These are phyloP conservation scores for Aspergillus spinulosporus DNA, from an alignment of 2,329 filamentous ascomycete genomes.

Conservation along the genomic window DNA sequence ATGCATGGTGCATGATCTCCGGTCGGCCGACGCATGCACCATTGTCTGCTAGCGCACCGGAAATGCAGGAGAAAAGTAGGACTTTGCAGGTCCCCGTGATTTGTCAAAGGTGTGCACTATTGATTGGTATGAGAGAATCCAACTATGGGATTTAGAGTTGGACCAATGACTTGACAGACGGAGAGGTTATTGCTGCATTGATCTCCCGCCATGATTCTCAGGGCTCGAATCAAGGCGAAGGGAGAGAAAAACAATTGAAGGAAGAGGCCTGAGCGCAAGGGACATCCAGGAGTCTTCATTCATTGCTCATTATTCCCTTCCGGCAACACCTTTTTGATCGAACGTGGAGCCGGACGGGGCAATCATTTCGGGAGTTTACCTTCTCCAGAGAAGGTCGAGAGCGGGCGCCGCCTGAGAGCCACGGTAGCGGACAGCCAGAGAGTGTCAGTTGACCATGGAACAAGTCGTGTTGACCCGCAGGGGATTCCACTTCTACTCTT, in stretches of 20 bases:
- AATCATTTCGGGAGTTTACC: neutral
- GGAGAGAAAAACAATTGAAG: neutral
- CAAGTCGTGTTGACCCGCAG: neutral
- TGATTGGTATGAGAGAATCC: neutral
- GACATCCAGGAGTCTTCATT: neutral
- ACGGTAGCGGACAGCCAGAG: conserved; percentile 1
- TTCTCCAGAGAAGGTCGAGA: neutral
- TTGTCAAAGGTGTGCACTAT: neutral
- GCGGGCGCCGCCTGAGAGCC: neutral
- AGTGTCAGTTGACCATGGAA: neutral
- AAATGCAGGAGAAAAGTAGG: conserved; percentile 3
- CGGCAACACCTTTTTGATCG: neutral
- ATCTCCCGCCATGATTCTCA: neutral
- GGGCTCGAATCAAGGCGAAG: too few species aligned
- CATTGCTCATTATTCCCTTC: neutral
- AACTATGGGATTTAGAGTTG: conserved; percentile 9
- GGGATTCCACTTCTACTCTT: conserved; percentile 1
- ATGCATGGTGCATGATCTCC: neutral
- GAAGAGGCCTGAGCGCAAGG: neutral
- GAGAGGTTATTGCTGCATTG: neutral
- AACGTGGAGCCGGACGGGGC: neutral
- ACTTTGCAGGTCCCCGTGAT: conserved; percentile 3
- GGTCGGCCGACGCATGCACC: conserved; percentile 6
- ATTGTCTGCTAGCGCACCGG: conserved; percentile 1
- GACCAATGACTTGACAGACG: neutral